Conservation (phyloP, 176 grass and related monocot species). For the Zea luxurians region DNA sequence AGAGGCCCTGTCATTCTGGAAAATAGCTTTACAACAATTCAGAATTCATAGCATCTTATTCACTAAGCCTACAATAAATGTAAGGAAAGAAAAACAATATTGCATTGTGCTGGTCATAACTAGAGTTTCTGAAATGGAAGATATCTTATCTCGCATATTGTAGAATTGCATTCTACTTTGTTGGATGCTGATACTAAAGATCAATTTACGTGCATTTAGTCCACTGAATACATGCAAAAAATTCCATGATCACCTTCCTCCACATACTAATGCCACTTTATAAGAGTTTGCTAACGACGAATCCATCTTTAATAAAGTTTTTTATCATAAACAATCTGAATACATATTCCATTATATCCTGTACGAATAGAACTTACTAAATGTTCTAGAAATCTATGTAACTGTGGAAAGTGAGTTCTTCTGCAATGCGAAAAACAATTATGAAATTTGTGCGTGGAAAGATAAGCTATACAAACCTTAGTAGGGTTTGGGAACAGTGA, state of each 20-base stretch:
- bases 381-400: slow-evolving; percentile 12
- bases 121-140: slow-evolving; percentile 8
- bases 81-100: background rate
- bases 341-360: background rate
- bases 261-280: slow-evolving; percentile 1
- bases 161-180: slow-evolving; percentile 12
- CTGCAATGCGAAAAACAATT: background rate
- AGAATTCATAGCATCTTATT: slow-evolving; percentile 32
- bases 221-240: slow-evolving; percentile 17
- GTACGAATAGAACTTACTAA: slow-evolving; percentile 9
- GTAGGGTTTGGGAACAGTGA: slow-evolving; percentile 79
- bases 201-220: slow-evolving; percentile 6
- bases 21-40: slow-evolving; percentile 20
- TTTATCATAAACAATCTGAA: background rate
- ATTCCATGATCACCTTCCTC: slow-evolving; percentile 22
- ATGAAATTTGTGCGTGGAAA: slow-evolving; percentile 1
- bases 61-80: slow-evolving; percentile 14
- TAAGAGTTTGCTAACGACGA: slow-evolving; percentile 19
- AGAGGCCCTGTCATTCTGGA: slow-evolving; percentile 78
- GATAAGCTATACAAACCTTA: slow-evolving; percentile 54
- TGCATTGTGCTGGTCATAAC: background rate
- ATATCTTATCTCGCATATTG: background rate
- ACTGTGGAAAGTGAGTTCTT: slow-evolving; percentile 15
- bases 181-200: slow-evolving; percentile 20
- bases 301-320: slow-evolving; percentile 3